These are phyloP conservation scores for Neurospora sp. DNA, from an alignment of 2,329 filamentous ascomycete genomes.

Conservation along the genomic window DNA sequence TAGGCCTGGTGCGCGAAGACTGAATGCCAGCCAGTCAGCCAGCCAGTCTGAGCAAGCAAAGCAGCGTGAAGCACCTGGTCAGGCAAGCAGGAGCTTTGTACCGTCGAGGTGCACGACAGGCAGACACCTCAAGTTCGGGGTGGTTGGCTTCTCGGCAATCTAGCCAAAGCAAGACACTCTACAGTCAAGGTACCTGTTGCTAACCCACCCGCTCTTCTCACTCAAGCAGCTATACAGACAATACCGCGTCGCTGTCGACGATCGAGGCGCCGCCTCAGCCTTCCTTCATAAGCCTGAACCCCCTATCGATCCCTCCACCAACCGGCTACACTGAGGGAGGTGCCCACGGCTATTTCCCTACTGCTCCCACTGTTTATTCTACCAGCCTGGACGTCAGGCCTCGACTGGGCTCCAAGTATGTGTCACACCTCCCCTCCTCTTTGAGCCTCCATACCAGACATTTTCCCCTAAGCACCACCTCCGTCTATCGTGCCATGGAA, in stretches of 20 bases:
- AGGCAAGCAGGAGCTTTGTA: neutral
- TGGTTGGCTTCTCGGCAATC: neutral
- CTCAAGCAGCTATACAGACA: neutral
- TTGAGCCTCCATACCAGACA: conserved; percentile 3
- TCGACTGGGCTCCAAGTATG: conserved; percentile 46
- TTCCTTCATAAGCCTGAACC: conserved; percentile 41
- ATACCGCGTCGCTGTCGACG: conserved; percentile 33
- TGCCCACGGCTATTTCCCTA: conserved; percentile 35
- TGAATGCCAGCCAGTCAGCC: neutral
- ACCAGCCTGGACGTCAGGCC: conserved; percentile 42
- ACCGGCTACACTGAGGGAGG: conserved; percentile 36
- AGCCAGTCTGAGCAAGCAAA: neutral
- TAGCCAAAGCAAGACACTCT: neutral
- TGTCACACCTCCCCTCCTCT: conserved; percentile 19
- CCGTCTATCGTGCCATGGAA: conserved; percentile 12
- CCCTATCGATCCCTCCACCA: conserved; percentile 29
- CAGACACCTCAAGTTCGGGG: neutral
- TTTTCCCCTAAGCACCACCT: conserved; percentile 3
- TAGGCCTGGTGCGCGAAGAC: neutral
- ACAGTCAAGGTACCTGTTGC: neutral
- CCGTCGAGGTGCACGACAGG: neutral
- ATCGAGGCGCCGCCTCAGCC: conserved; percentile 43
- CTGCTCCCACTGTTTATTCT: conserved; percentile 33
- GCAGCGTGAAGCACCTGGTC: neutral
- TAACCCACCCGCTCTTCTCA: neutral